Conservation (phyloP, 768 basidiomycete genomes). For the Neoboletus subvelutipes region DNA sequence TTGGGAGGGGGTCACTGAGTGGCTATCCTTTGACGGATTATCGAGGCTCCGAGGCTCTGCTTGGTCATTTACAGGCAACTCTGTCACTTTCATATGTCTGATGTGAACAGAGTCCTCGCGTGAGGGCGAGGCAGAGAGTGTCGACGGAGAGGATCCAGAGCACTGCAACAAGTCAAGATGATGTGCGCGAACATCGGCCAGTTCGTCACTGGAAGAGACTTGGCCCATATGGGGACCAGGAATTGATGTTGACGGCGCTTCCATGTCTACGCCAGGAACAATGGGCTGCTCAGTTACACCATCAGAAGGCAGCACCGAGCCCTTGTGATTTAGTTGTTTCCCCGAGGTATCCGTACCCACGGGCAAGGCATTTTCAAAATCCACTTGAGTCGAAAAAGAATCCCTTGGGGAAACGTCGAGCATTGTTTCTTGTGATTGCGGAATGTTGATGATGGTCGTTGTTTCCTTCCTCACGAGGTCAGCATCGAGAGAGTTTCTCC, state of each 20-base stretch:
- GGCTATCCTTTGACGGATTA: not conserved
- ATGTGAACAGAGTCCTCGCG: not conserved
- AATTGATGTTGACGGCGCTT: not conserved
- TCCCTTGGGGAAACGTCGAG: not conserved
- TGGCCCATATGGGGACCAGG: not conserved
- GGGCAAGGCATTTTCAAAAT: not conserved
- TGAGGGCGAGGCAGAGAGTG: not conserved
- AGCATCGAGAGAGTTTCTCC: not conserved
- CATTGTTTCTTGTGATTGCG: conserved; percentile 4
- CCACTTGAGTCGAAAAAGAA: not conserved
- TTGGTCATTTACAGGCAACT: not conserved
- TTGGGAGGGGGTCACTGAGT: not conserved
- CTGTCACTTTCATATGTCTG: not conserved
- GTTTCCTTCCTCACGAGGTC: not conserved
- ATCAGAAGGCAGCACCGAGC: not conserved
- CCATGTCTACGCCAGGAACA: not conserved
- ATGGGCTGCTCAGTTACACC: not conserved
- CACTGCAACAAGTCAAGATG: not conserved
- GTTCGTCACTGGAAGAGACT: not conserved
- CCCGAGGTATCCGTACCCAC: not conserved
- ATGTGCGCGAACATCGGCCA: not conserved
- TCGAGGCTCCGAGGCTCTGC: not conserved
- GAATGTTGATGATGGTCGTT: not conserved
- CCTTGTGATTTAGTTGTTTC: not conserved
- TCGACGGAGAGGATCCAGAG: not conserved